phyloP scores from a whole-genome alignment of 306 rosid genomes.

The Pyrus pyrifolia region DNA sequence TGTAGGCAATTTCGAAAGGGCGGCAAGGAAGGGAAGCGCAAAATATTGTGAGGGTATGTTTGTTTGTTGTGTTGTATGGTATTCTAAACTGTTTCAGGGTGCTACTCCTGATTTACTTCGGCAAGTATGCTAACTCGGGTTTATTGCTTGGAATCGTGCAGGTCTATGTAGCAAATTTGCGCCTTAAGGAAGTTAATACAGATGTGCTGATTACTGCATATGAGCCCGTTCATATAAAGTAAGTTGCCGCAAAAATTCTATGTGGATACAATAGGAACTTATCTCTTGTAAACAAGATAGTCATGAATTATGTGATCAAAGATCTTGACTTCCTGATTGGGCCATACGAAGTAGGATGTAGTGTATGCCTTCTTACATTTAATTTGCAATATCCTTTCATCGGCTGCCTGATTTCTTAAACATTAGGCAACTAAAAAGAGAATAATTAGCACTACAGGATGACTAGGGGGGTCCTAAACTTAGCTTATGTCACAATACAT shows the following conservation, averaged over 20 bases:
- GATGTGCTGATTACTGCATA: constrained; percentile 75
- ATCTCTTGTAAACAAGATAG: background rate
- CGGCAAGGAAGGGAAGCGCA: constrained; percentile 97
- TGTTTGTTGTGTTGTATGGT: background rate
- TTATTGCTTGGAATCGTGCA: constrained; percentile 22
- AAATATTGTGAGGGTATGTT: constrained; percentile 71
- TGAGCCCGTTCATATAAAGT: constrained; percentile 87
- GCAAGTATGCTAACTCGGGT: constrained; percentile 4
- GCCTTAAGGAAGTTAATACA: constrained; percentile 73
- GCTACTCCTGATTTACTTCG: constrained; percentile 2
- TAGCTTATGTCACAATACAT: background rate
- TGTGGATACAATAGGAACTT: background rate
- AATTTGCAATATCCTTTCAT: background rate
- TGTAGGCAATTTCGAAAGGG: constrained; percentile 78
- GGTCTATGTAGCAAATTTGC: constrained; percentile 84
- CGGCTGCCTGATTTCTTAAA: background rate
- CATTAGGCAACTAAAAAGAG: background rate
- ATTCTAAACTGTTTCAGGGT: constrained; percentile 7
- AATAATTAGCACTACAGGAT: background rate
- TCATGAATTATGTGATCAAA: background rate
- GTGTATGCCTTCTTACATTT: background rate
- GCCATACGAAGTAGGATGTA: background rate
- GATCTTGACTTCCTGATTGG: background rate
- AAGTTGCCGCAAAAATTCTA: constrained; percentile 18
- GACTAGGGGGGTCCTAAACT: background rate